Base-by-base conservation (phyloP, 1,284 basidiomycete species). In the Moesziomyces sp. region DNA sequence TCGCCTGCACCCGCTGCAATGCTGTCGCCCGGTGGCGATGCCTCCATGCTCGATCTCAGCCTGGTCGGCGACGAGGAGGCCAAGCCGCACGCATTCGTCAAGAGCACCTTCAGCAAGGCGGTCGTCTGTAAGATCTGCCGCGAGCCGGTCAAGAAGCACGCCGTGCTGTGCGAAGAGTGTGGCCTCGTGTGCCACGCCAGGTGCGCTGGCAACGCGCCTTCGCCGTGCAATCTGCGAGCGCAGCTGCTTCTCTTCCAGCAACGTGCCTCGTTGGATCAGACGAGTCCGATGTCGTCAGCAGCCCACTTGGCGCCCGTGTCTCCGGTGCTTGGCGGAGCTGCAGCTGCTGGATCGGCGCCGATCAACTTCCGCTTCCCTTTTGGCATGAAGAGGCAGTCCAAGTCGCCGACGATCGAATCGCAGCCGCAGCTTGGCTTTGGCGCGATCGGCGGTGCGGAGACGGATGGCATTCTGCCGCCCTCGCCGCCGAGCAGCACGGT, bases 91-190 rank as follows among this genome's bases (percentile, higher is more conserved):
- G 88, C 88, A 7, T 94, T 96, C 81, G 91, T 96, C 47, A 94
- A 93, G 86, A 96, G 93, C 3, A 91, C 91, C 3, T 97, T 97
- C 84, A 91, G 91, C 80, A 95, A 94, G 87, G 94, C 93, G 24
- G 91, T 97, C 85, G 86, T 89, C 13, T 97, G 94, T 86, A 89
- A 92, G 49, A 91, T 97, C 19, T 97, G 94, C 83, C 87, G 90
- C 59, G 86, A 88, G 55, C 88, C 88, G 61, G 91, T 93, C 77
- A 94, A 93, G 87, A 94, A 92, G 85, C 90, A 89, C 64, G 94
- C 92, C 0, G 90, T 94, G 3, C 87, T 97, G 16, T 97, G 94
- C 83, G 91, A 92, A 57, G 89, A 91, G 75, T 97, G 94, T 85
- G 93, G 91, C 61, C 88, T 97, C 61, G 92, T 97, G 66, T 90